phyloP scores from a whole-genome alignment of 1,284 basidiomycete species.

The Coniophora puteana region DNA sequence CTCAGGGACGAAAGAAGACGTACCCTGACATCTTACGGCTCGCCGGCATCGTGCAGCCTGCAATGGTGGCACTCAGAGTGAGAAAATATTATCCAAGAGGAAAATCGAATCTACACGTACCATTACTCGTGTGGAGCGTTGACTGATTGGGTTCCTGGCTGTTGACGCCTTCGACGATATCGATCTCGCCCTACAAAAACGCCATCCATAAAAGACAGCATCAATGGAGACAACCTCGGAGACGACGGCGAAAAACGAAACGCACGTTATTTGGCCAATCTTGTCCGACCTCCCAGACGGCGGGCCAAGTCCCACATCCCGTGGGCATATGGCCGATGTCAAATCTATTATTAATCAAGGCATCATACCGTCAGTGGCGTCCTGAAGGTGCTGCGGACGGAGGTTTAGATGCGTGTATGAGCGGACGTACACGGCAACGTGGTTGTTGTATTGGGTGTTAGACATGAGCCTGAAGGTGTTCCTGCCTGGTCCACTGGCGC shows the following conservation, averaged over 20 bases:
- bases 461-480: conserved; percentile 56
- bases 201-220: neutral
- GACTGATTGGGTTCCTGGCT: conserved; percentile 55
- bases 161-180: conserved; percentile 73
- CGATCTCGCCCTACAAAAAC: conserved; percentile 70
- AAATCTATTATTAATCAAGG: conserved; percentile 28
- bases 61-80: no score
- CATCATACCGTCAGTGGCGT: neutral
- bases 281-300: conserved; percentile 47
- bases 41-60: no score
- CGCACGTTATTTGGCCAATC: conserved; percentile 51
- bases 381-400: neutral
- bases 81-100: no score
- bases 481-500: conserved; percentile 45
- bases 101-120: no score
- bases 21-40: no score
- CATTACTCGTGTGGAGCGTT: conserved; percentile 60
- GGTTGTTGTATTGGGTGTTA: conserved; percentile 46
- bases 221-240: neutral
- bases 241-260: conserved; percentile 41
- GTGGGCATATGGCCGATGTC: conserved; percentile 75
- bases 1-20: no score
- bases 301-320: conserved; percentile 79
- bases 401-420: neutral
- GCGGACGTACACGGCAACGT: conserved; percentile 51